A percentile compares a stretch with the other conserved stretches of the same genome.
Conservation (phyloP, 2,329 filamentous ascomycete species). For the Penicillium freii region DNA sequence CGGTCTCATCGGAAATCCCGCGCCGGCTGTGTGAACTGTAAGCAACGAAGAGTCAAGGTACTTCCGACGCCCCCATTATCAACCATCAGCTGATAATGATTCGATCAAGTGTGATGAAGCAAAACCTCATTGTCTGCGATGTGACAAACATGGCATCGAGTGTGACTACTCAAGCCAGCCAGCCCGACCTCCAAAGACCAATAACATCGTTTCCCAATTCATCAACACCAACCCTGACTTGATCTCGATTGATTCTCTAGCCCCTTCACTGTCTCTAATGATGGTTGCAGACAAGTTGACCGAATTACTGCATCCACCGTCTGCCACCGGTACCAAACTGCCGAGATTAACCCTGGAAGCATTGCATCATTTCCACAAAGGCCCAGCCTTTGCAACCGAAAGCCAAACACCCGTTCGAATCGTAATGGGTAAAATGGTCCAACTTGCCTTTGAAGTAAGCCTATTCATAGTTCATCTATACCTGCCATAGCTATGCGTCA, state of each 20-base stretch:
- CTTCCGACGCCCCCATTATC: neutral
- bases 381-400: slow-evolving; percentile 15
- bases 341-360: slow-evolving; percentile 17
- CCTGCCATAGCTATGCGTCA: neutral
- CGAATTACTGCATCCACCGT: slow-evolving; percentile 19
- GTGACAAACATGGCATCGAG: slow-evolving; percentile 30
- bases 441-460: slow-evolving; percentile 34
- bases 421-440: slow-evolving; percentile 27
- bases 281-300: slow-evolving; percentile 25
- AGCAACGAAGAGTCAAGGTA: slow-evolving; percentile 39
- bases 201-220: slow-evolving; percentile 16
- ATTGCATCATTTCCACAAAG: slow-evolving; percentile 31
- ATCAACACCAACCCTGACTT: slow-evolving; percentile 14
- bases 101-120: slow-evolving; percentile 34
- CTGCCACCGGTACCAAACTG: neutral
- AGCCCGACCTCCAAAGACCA: neutral
- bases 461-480: neutral
- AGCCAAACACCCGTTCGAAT: slow-evolving; percentile 14
- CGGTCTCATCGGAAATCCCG: slow-evolving; percentile 38
- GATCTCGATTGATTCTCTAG: slow-evolving; percentile 15
- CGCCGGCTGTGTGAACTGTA: slow-evolving; percentile 35
- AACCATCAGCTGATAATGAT: neutral
- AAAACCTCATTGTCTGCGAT: slow-evolving; percentile 33
- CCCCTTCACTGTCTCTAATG: slow-evolving; percentile 22
- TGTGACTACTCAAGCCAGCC: slow-evolving; percentile 29